Evolutionary conservation across 805 yeast species (phyloP).

Genomic region (Teunomyces cretensis): DNA sequence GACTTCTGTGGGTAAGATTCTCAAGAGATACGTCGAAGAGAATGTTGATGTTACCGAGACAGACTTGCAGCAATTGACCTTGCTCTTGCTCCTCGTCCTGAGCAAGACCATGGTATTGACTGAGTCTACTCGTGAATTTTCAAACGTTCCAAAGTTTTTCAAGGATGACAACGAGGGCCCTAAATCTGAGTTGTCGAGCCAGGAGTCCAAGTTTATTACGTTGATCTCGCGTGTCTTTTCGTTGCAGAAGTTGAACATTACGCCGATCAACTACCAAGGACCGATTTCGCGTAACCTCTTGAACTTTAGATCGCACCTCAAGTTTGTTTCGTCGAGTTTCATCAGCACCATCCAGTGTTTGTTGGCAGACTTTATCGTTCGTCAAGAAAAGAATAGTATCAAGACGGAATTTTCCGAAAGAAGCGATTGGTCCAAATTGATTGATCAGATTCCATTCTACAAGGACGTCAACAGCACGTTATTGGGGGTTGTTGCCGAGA

Average conservation of each 20-base stretch:
- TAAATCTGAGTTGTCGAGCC: conserved; percentile 31
- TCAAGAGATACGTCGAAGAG: conserved; percentile 34
- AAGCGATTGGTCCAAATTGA: conserved; percentile 59
- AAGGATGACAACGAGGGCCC: conserved; percentile 18
- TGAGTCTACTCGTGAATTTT: conserved; percentile 33
- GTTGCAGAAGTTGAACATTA: conserved; percentile 32
- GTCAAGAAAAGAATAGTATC: conserved; percentile 45
- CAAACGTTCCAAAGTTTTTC: conserved; percentile 32
- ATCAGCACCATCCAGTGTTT: conserved; percentile 56
- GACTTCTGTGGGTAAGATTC: conserved; percentile 50
- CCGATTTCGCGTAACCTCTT: conserved; percentile 68
- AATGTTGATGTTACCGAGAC: conserved; percentile 14
- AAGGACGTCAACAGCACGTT: conserved; percentile 57
- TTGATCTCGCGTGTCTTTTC: conserved; percentile 40
- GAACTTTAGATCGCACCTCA: conserved; percentile 64
- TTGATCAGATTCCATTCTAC: conserved; percentile 61
- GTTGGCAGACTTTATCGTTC: conserved; percentile 49
- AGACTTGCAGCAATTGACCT: conserved; percentile 41
- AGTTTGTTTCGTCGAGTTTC: conserved; percentile 48
- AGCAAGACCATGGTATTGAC: conserved; percentile 39
- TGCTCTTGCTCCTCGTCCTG: conserved; percentile 46
- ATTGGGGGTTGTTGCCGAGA: conserved; percentile 58
- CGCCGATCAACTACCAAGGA: conserved; percentile 54
- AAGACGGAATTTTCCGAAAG: conserved; percentile 45
- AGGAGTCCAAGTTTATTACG: conserved; percentile 35